phyloP scores from a whole-genome alignment of 768 basidiomycete species.

The Flagelloscypha sp. region DNA sequence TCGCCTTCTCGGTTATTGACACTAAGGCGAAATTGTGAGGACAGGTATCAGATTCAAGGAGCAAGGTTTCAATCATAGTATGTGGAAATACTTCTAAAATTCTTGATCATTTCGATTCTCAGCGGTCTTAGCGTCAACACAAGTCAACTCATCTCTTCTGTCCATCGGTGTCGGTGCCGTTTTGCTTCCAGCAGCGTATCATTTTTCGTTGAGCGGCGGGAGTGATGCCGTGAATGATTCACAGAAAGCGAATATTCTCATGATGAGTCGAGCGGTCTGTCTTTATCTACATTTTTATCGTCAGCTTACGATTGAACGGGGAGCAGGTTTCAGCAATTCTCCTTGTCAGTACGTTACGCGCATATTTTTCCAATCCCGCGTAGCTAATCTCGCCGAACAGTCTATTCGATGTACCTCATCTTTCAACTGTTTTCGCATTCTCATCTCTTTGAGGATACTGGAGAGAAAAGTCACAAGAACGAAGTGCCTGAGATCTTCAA shows the following conservation, averaged over 20 bases:
- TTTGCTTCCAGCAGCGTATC: slow-evolving; percentile 74
- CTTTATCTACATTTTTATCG: neutral
- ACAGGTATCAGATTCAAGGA: slow-evolving; percentile 63
- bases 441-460: slow-evolving; percentile 42
- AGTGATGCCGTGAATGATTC: slow-evolving; percentile 16
- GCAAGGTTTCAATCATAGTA: slow-evolving; percentile 69
- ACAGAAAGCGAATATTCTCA: slow-evolving; percentile 34
- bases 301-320: slow-evolving; percentile 1
- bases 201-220: slow-evolving; percentile 36
- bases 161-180: slow-evolving; percentile 76
- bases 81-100: slow-evolving; percentile 20
- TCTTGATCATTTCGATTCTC: slow-evolving; percentile 5
- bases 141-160: slow-evolving; percentile 68
- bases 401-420: slow-evolving; percentile 42
- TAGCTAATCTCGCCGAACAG: too few species aligned
- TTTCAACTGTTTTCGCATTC: slow-evolving; percentile 53
- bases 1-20: too few species aligned
- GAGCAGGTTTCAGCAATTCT: slow-evolving; percentile 49
- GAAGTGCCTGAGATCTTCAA: too few species aligned
- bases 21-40: too few species aligned
- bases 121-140: slow-evolving; percentile 38
- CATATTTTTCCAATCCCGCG: slow-evolving; percentile 1
- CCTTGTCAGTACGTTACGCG: slow-evolving; percentile 35
- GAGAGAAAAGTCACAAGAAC: too few species aligned
- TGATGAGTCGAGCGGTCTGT: slow-evolving; percentile 45